Percentiles rank a stretch among this genome's conserved stretches.
These are phyloP conservation scores for Calocybe indica DNA, from an alignment of 768 basidiomycete genomes.

Conservation along the genomic window DNA sequence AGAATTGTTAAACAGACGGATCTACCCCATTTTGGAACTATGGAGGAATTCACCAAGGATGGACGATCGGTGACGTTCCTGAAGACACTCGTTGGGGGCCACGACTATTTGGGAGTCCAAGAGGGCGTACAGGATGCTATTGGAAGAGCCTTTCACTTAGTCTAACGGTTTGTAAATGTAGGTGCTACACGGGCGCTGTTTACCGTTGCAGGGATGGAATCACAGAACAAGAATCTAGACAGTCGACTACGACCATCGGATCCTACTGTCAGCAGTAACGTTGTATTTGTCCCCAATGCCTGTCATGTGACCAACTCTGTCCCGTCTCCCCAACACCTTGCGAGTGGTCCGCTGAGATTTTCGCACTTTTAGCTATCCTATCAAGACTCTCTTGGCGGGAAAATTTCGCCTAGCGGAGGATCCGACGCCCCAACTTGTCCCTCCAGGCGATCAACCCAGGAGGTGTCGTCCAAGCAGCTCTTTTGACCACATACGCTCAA, in stretches of 20 bases:
- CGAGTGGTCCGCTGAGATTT: too few relatives aligned
- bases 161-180: not conserved
- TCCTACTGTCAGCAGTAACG: too few relatives aligned
- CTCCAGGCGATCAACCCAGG: not conserved
- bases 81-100: conserved; percentile 58
- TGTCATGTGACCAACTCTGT: too few relatives aligned
- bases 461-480: too few relatives aligned
- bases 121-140: conserved; percentile 74
- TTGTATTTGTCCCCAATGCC: too few relatives aligned
- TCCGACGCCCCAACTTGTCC: not conserved
- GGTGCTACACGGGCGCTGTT: too few relatives aligned
- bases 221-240: too few relatives aligned
- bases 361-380: conserved; percentile 31
- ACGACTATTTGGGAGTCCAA: conserved; percentile 54
- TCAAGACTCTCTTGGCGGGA: conserved; percentile 31
- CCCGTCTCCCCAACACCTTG: too few relatives aligned
- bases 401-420: conserved; percentile 26
- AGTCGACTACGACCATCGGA: too few relatives aligned
- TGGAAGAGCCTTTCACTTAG: conserved; percentile 11
- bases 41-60: conserved; percentile 46
- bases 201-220: too few relatives aligned
- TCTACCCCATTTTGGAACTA: conserved; percentile 50
- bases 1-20: conserved; percentile 38
- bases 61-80: conserved; percentile 49
- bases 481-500: too few relatives aligned